Base-by-base conservation (phyloP, 495 filamentous ascomycete genomes). In the Aspergillus ellipticus region DNA sequence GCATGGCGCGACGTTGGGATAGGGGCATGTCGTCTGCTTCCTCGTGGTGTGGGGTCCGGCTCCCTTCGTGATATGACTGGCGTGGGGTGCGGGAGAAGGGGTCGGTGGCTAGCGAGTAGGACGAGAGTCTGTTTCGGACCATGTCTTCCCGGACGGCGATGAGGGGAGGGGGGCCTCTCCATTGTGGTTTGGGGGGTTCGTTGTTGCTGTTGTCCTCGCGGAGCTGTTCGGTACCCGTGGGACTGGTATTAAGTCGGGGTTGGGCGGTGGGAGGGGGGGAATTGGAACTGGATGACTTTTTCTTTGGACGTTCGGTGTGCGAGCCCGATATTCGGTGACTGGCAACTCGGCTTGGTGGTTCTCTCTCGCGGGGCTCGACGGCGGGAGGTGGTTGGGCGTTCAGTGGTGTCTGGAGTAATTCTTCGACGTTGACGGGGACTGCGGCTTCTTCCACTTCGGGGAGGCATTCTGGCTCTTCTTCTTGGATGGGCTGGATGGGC, bases 1-100 rank as follows among this genome's bases (percentile, higher is more conserved):
- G 72, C 53, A 80, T 58, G 24, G 71, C 65, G 42, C 73, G 83
- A 49, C 89, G 87, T 56, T 85, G 81, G 19, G 87, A 86, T 16
- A 96, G 85, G 0, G 89, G 85, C 56, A 93, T 79, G 64, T 92
- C 81, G 51, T 94, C 91, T 39, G 70, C 74, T 43, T 81, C 79
- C 50, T 76, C 61, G 8, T 54, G 66, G 22, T 54, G 58, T 3
- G 60, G 53, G 49, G 59, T 39, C 35, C 13, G 45, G n/a, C 16
- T n/a, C 21, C 20, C 65, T 55, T 19, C 62, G 39, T n/a, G n/a
- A n/a, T n/a, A n/a, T n/a, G n/a, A 29, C 59, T 42, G 51, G 51
- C 13, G 57, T 49, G 46, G 59, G 59, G 43, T 70, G 15, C 74
- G 65, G 13, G 65, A 54, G 15, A 59, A 74, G 10, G 74, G 68